Evolutionary conservation across 441 rosid genomes (phyloP).

Genomic region (Theobroma grandiflorum): DNA sequence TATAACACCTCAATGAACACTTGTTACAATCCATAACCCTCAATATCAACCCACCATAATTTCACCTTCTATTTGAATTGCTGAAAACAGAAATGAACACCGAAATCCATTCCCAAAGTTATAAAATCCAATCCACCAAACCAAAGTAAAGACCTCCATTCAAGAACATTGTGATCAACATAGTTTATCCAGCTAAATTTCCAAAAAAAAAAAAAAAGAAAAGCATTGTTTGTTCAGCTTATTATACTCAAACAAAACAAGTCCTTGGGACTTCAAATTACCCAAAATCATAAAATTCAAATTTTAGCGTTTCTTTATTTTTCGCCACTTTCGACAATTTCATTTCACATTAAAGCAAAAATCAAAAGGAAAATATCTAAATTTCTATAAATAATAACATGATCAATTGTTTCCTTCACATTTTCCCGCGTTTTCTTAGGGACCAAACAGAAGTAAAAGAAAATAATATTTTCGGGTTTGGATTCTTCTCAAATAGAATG

Average conservation of each 20-base stretch:
- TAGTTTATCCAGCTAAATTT: neutral
- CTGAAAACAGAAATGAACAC: neutral
- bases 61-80: neutral
- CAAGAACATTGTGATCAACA: neutral
- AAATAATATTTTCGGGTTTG: neutral
- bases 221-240: neutral
- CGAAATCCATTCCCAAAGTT: neutral
- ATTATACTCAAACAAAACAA: neutral
- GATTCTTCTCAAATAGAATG: neutral
- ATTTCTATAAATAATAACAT: neutral
- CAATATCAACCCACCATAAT: no score
- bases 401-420: neutral
- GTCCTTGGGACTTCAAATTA: neutral
- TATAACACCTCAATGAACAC: no score
- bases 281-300: neutral
- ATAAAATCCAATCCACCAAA: neutral
- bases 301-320: neutral
- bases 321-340: neutral
- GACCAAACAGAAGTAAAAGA: neutral
- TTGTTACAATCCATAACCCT: no score
- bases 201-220: no score
- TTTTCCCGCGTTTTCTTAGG: constrained; percentile 16
- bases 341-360: neutral
- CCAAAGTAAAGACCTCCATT: neutral
- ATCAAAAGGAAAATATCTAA: neutral